Evolutionary conservation across 2,329 filamentous ascomycete genomes (phyloP).

Genomic region (Scytalidium lignicola): DNA sequence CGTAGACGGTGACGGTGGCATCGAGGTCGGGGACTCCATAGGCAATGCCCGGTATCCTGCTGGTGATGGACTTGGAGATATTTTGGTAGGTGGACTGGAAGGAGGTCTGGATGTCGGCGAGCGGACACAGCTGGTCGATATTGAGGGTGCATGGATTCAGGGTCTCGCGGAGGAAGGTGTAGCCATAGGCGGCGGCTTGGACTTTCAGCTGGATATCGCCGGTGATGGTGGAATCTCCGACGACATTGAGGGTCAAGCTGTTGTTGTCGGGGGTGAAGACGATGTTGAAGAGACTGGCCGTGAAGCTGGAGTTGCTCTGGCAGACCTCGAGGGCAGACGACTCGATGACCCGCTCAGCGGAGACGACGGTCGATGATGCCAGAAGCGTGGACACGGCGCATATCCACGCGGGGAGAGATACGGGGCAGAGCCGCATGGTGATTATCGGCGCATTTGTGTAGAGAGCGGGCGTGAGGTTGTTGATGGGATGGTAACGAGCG

Average conservation of each 20-base stretch:
- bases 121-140: conserved; percentile 71
- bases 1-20: conserved; percentile 70
- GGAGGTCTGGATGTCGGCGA: conserved; percentile 65
- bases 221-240: conserved; percentile 75
- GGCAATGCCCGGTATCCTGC: conserved; percentile 60
- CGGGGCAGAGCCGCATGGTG: conserved; percentile 7
- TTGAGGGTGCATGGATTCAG: conserved; percentile 68
- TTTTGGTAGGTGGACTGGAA: conserved; percentile 55
- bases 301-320: conserved; percentile 74
- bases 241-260: conserved; percentile 64
- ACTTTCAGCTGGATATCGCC: conserved; percentile 74
- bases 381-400: too few relatives aligned
- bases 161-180: conserved; percentile 57
- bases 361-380: not conserved
- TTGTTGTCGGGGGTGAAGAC: conserved; percentile 68
- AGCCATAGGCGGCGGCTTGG: conserved; percentile 73
- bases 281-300: conserved; percentile 80
- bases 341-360: conserved; percentile 37
- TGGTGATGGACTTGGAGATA: not conserved
- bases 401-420: not conserved
- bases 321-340: conserved; percentile 79
- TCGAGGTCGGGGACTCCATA: conserved; percentile 86
- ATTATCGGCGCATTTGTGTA: not conserved
- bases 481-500: too few relatives aligned
- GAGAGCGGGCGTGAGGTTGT: not conserved